Conservation (phyloP, 305 asterid genomes). For the Solanum hybrid region DNA sequence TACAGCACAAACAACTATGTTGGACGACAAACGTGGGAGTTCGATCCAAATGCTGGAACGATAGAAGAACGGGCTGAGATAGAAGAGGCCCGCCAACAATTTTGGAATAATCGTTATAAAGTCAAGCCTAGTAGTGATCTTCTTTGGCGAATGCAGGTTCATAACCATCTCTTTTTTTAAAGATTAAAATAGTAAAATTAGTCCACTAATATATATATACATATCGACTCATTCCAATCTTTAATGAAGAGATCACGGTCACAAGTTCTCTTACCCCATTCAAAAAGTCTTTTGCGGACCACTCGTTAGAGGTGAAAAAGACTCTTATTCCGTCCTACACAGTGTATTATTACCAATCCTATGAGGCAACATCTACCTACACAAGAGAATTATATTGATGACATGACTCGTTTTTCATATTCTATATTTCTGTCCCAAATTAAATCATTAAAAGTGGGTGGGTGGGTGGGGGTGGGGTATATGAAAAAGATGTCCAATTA, state of each 20-base stretch:
- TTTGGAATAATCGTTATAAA: constrained; percentile 38
- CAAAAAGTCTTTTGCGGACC: neutral
- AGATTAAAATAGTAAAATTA: no score
- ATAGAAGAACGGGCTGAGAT: constrained; percentile 35
- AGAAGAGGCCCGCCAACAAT: constrained; percentile 37
- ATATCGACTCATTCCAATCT: neutral
- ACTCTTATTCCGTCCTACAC: neutral
- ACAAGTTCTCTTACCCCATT: no score
- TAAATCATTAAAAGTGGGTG: neutral
- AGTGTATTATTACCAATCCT: neutral
- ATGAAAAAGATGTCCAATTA: neutral
- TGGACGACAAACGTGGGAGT: no score
- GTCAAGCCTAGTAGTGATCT: constrained; percentile 52
- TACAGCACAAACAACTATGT: no score
- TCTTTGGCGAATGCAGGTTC: constrained; percentile 38
- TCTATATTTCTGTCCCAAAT: neutral
- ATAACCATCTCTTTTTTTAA: neutral
- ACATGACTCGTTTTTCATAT: neutral
- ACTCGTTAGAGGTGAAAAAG: neutral
- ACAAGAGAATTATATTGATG: neutral
- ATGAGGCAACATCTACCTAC: neutral
- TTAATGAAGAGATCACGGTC: neutral
- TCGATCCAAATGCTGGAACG: constrained; percentile 12
- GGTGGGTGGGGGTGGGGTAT: neutral
- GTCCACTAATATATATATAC: neutral